These are phyloP conservation scores for Elsinoe arachidis DNA, from an alignment of 2,329 filamentous ascomycete species.

Conservation along the genomic window DNA sequence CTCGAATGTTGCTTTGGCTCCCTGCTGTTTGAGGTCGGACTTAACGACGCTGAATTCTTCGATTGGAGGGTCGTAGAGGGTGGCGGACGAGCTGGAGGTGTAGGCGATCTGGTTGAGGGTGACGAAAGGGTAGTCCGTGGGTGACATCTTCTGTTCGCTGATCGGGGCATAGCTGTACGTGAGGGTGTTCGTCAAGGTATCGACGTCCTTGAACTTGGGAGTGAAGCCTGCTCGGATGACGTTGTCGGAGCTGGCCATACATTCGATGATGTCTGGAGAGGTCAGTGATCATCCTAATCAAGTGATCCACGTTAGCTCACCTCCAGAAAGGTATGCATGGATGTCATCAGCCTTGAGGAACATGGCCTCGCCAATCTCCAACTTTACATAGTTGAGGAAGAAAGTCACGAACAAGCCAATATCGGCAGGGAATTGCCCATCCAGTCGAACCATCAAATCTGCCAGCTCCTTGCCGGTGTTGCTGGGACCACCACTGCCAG, in stretches of 20 bases:
- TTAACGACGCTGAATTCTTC: conserved; percentile 90
- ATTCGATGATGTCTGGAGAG: conserved; percentile 77
- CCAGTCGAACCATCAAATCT: conserved; percentile 66
- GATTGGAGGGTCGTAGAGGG: conserved; percentile 89
- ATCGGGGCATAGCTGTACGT: conserved; percentile 96
- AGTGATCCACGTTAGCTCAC: conserved; percentile 19
- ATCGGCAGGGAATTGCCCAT: conserved; percentile 78
- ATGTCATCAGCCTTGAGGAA: conserved; percentile 96
- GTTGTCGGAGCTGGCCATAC: conserved; percentile 98
- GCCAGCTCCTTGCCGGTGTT: conserved; percentile 63
- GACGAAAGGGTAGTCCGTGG: conserved; percentile 75
- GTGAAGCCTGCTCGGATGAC: conserved; percentile 96
- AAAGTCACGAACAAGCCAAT: conserved; percentile 93
- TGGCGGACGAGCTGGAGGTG: conserved; percentile 60
- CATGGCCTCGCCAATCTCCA: conserved; percentile 84
- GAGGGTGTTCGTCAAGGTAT: conserved; percentile 79
- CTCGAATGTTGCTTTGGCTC: conserved; percentile 81
- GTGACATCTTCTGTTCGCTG: conserved; percentile 85
- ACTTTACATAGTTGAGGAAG: conserved; percentile 90
- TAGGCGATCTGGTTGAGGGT: conserved; percentile 76
- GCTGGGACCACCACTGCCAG: conserved; percentile 59
- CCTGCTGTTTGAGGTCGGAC: conserved; percentile 59
- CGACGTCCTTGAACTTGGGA: conserved; percentile 95
- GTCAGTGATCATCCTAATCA: background rate
- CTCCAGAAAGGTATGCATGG: conserved; percentile 80